Base-by-base conservation (phyloP, 108 stramenopile species). In the Schizochytrium sp. region DNA sequence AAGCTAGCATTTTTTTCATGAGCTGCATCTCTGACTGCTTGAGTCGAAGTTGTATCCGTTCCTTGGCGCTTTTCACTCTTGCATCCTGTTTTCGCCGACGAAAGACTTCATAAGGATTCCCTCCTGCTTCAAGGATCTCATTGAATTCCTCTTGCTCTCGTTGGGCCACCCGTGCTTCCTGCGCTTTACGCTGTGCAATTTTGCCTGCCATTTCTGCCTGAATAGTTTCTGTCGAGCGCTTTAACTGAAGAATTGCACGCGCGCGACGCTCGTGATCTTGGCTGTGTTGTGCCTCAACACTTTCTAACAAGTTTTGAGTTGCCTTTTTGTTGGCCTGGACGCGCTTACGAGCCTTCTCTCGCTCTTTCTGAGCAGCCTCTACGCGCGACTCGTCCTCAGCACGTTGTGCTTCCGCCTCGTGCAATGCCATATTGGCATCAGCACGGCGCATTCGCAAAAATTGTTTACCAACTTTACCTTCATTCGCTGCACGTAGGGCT, bases 21-120 rank as follows among this genome's bases (percentile, higher is more conserved):
- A 90, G 87, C 3, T 69, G 41, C 46, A 55, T 69, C 61, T 90
- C 87, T 47, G 87, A 87, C 40, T 88, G 59, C 3, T 46, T 10
- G 17, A 91, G 61, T 47, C 72, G 64, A 57, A 13, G 60, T 0
- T 56, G 17, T 40, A 60, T 64, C 38, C 56, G 61, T 57, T 46
- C 57, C 46, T 73, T 69, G n/a, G 45, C 10, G 3, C 28, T 2
- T 0, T 3, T 15, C 7, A 55, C 72, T 1, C 61, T n/a, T 5
- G 17, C 46, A n/a, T 88, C 57, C 3, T 88, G 46, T 4, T 89
- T 87, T 15, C 90, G 88, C 0, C 49, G 55, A 47, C 57, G 56
- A 56, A 89, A 91, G 15, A 89, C 90, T 61, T 89, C 72, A 61
- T 91, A 83, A 12, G 90, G 90, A 53, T 91, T 91, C 19, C 72